These are phyloP conservation scores for Schizophyllum amplum DNA, from an alignment of 1,284 basidiomycete species.

Conservation along the genomic window DNA sequence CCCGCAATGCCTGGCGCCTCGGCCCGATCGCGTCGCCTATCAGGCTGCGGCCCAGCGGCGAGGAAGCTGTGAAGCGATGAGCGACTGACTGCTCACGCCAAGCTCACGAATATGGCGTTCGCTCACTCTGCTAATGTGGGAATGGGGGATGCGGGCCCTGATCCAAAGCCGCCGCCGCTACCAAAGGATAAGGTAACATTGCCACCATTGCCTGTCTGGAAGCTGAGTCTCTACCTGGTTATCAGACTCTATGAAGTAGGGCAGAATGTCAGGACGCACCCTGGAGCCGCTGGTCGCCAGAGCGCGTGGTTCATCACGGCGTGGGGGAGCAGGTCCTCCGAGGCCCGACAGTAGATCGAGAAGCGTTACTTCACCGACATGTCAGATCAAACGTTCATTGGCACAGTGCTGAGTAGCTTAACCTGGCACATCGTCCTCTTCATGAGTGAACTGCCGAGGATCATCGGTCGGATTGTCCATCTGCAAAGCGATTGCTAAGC, in stretches of 20 bases:
- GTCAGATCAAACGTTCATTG: no score
- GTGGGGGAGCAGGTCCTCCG: no score
- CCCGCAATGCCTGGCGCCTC: conserved; percentile 40
- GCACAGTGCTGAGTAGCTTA: no score
- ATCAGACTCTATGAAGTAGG: no score
- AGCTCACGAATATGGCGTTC: conserved; percentile 1
- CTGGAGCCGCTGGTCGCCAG: no score
- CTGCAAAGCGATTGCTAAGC: conserved; percentile 27
- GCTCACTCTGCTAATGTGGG: conserved; percentile 46
- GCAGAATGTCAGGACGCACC: no score
- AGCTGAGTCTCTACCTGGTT: not conserved
- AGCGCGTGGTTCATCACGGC: no score
- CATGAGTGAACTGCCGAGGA: conserved; percentile 48
- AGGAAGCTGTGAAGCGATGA: conserved; percentile 25
- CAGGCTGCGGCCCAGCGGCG: not conserved
- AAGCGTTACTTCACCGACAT: no score
- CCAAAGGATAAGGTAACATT: no score
- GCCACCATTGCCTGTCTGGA: conserved; percentile 6
- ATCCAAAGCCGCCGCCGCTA: no score
- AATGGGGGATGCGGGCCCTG: conserved; percentile 3
- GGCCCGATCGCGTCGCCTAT: conserved; percentile 18
- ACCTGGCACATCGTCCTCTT: not conserved
- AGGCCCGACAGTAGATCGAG: no score
- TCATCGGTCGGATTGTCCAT: conserved; percentile 67
- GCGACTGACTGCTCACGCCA: conserved; percentile 10